Base-by-base conservation (phyloP, 108 stramenopile genomes). In the Bacterosira constricta region DNA sequence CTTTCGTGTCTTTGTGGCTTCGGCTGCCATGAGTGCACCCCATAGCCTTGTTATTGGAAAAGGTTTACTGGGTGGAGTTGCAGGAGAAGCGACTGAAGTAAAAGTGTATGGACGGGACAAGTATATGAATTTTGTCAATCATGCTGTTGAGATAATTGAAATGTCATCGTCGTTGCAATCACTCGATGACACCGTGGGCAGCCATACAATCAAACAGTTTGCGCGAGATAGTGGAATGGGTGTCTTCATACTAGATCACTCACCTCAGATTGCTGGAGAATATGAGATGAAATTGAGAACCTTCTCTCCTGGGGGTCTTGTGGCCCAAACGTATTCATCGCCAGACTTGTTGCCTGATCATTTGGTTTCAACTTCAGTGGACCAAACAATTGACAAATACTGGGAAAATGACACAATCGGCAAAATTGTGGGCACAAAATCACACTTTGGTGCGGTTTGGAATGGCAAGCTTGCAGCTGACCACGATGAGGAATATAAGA, bases 301-400 rank as follows among this genome's bases (percentile, higher is more conserved):
- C 5, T 59, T 52, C 1, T 49, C 36, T 26, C 59, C 59, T 13
- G 70, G 70, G 10, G 70, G 70, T 20, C 41, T 71, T 30, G 38
- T 21, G 7, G 70, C 37, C 15, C 51, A 59, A 4, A 37, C 39
- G 17, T 71, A 37, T 47, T 52, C 70, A 18, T 61, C 70, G 3
- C 31, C 27, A 30, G 70, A 71, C 60, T 71, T 71, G 34, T 38
- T 49, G 18, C 50, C 59, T 29, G 60, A 62, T 37, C 3, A 61
- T 25, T 52, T 61, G 20, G 42, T 61, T 6, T 50, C 47, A 18
- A 53, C 60, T 50, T 52, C 37, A 11, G 30, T 50, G 23, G 70
- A 71, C 27, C 15, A 60, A 2, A 30, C 27, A 8, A 29, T 71
- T 6, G 50, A 61, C 21, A 62, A 61, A 29, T n/a, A 61, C 29